Evolutionary conservation across 345 rosid species (phyloP), one percentile per base, ranked within the genome.

Genomic region (Geranium rotundifolium): DNA sequence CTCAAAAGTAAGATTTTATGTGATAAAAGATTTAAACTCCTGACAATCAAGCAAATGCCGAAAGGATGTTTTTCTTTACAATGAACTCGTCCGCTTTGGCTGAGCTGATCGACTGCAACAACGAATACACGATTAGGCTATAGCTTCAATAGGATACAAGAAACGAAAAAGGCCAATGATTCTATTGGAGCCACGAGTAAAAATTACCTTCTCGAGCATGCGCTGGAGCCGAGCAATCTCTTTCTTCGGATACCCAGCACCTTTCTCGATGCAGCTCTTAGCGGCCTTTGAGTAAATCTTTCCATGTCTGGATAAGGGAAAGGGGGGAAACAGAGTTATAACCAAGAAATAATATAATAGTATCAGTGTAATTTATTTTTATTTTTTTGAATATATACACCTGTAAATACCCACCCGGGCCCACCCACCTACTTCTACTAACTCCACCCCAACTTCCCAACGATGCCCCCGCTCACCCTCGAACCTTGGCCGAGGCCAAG

Each of bases 221-320:
- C 99, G 97, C 50, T 83, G 85, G 67, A 95, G 84, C 71, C 97
- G 73, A 70, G 84, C 86, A 0, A 67, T 76, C 80, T 95, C 99
- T 63, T 95, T 95, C 78, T 70, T 83, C 54, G 82, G 84, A 69
- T 85, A 88, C 4, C 73, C 91, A 61, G 83, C 72, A 69, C 99
- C 99, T 76, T 88, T 95, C 46, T 79, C 95, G 76, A 90, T 66
- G 71, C 73, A 77, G 34, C 60, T 86, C 77, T 85, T 85, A 29
- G 95, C 97, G 57, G 77, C 80, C 71, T 84, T 90, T 79, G 69
- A n/a, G 78, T 95, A 95, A 46, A 90, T 79, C 77, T 81, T 85
- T 56, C 95, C 99, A 23, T 90, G 64, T 66, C 99, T 92, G 65
- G 54, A 60, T 37, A 60, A 30, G 61, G 46, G 62, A 54, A 19